These are phyloP conservation scores for Aspergillus egyptiacus DNA, from an alignment of 495 filamentous ascomycete species.

Conservation along the genomic window DNA sequence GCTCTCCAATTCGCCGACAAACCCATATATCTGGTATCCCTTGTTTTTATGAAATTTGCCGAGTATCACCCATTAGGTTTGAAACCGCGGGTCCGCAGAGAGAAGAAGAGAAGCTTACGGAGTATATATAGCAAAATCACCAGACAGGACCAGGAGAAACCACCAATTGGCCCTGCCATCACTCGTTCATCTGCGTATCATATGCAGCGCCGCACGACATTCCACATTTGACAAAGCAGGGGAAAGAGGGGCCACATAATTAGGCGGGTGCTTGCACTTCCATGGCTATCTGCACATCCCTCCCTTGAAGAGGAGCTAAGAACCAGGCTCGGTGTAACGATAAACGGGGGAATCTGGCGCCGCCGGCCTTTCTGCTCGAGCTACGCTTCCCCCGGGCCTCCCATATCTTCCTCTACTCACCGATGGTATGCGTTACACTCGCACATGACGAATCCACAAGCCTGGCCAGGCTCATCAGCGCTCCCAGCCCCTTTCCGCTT, in stretches of 20 bases:
- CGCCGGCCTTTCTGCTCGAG: too few species aligned
- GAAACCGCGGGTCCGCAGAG: neutral
- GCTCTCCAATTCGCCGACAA: neutral
- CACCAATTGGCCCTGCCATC: too few species aligned
- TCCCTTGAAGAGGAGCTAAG: too few species aligned
- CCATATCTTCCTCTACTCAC: neutral
- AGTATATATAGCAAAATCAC: neutral
- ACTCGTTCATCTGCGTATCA: too few species aligned
- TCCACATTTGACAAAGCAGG: too few species aligned
- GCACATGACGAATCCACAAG: neutral
- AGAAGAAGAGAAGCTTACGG: neutral
- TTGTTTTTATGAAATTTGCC: neutral
- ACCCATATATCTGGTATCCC: neutral
- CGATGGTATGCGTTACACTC: neutral
- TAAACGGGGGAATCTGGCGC: too few species aligned
- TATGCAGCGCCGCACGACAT: too few species aligned
- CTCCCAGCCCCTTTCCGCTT: neutral
- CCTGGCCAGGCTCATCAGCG: neutral
- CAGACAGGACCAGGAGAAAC: neutral
- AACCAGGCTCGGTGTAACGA: too few species aligned
- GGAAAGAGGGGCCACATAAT: too few species aligned
- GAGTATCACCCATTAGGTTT: neutral
- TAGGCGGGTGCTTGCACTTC: too few species aligned
- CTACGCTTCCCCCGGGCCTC: too few species aligned
- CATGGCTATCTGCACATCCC: too few species aligned